Percentiles rank a stretch among this genome's conserved stretches.
Evolutionary conservation across 2,329 filamentous ascomycete genomes (phyloP).

Genomic region (Neonectria punicea): DNA sequence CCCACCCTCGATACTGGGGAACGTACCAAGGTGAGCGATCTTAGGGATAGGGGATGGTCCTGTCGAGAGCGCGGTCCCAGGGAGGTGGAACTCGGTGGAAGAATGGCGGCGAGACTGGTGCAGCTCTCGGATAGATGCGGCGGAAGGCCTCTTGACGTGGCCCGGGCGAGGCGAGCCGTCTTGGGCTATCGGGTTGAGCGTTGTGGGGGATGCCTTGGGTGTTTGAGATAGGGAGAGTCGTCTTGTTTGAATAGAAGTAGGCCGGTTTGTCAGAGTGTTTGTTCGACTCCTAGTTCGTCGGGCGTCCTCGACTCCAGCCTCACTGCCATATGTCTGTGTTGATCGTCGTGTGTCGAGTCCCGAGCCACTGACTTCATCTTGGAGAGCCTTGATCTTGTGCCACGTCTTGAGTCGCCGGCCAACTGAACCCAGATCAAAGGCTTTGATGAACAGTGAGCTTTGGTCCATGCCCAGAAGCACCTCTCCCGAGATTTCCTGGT

Average conservation of each 20-base stretch:
- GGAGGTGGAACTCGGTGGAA: slow-evolving; percentile 77
- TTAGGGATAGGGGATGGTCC: slow-evolving; percentile 49
- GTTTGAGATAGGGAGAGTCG: slow-evolving; percentile 62
- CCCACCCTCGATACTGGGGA: slow-evolving; percentile 51
- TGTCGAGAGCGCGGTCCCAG: slow-evolving; percentile 36
- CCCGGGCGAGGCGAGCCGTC: slow-evolving; percentile 59
- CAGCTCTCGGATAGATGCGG: slow-evolving; percentile 82
- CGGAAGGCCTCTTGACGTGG: slow-evolving; percentile 74
- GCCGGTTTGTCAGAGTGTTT: slow-evolving; percentile 66
- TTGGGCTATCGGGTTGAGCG: slow-evolving; percentile 52
- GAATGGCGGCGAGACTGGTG: slow-evolving; percentile 90
- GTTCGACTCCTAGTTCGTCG: slow-evolving; percentile 64
- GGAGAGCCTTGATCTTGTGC: slow-evolving; percentile 93
- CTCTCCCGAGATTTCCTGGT: slow-evolving; percentile 96
- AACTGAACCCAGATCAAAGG: slow-evolving; percentile 92
- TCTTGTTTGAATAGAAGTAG: slow-evolving; percentile 58
- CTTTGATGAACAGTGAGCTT: slow-evolving; percentile 93
- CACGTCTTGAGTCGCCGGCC: slow-evolving; percentile 91
- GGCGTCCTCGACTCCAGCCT: slow-evolving; percentile 66
- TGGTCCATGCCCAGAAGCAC: slow-evolving; percentile 96
- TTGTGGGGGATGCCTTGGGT: slow-evolving; percentile 58
- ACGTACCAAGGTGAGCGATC: slow-evolving; percentile 55
- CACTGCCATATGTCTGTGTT: slow-evolving; percentile 68
- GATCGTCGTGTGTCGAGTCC: slow-evolving; percentile 58
- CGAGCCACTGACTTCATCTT: slow-evolving; percentile 80